phyloP scores from a whole-genome alignment of 2,329 filamentous ascomycete genomes.

The Shiraia sp. region DNA sequence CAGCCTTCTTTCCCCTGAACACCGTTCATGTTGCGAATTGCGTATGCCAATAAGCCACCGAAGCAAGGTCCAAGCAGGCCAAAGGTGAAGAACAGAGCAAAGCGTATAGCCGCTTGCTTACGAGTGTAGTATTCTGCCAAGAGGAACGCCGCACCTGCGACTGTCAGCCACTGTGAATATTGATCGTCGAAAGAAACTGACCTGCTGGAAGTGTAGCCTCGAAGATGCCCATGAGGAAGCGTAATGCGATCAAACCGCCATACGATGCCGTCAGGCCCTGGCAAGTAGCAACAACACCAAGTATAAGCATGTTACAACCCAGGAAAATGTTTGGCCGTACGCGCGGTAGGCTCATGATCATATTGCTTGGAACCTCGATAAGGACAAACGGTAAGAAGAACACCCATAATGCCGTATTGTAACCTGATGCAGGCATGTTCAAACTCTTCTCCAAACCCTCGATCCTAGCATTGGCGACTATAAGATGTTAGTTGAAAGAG shows the following conservation, averaged over 20 bases:
- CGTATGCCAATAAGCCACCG: slow-evolving; percentile 57
- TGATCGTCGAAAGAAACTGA: slow-evolving; percentile 1
- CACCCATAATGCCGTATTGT: slow-evolving; percentile 75
- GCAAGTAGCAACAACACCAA: slow-evolving; percentile 57
- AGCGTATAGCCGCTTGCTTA: slow-evolving; percentile 57
- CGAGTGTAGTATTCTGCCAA: slow-evolving; percentile 52
- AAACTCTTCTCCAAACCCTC: slow-evolving; percentile 63
- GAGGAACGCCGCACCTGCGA: slow-evolving; percentile 29
- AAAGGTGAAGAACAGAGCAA: slow-evolving; percentile 58
- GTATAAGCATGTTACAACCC: slow-evolving; percentile 74
- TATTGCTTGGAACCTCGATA: slow-evolving; percentile 76
- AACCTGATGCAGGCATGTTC: slow-evolving; percentile 64
- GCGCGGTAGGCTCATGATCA: slow-evolving; percentile 68
- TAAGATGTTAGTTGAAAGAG: too few species aligned
- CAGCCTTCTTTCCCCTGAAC: slow-evolving; percentile 30
- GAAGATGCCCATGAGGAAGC: slow-evolving; percentile 41
- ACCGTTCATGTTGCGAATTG: slow-evolving; percentile 41
- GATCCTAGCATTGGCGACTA: too few species aligned
- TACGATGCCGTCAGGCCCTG: slow-evolving; percentile 36
- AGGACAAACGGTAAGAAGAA: slow-evolving; percentile 85
- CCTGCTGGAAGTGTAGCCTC: slow-evolving; percentile 38
- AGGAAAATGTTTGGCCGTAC: slow-evolving; percentile 77
- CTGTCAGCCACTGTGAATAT: not conserved
- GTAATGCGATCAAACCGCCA: slow-evolving; percentile 28
- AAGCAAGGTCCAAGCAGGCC: slow-evolving; percentile 60